Base-by-base conservation (phyloP, 2,329 filamentous ascomycete species). In the Exophiala dermatitidis region DNA sequence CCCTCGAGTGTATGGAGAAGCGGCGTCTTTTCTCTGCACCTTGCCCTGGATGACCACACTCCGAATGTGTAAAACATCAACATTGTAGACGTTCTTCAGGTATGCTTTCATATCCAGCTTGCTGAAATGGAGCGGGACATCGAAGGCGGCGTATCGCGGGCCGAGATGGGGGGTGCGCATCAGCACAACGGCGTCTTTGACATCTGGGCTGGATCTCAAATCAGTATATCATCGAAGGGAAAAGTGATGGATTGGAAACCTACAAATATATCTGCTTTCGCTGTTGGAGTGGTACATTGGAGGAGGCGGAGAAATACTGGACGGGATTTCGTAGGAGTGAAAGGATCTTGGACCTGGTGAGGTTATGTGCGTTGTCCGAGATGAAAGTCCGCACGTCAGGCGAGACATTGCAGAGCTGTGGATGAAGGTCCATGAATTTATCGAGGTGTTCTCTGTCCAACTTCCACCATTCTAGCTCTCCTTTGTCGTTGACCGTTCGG, bases 61-160 rank as follows among this genome's bases (percentile, higher is more conserved):
- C 57, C 91, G 86, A 58, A 97, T 83, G 61, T 77, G 77, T 48
- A 81, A 74, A 50, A 85, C 81, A 60, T 84, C 79, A 57, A 97
- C 84, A 56, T 80, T 78, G 77, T 98, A 98, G 41, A 81, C 80
- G 70, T 95, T 84, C 74, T 82, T 87, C 58, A 98, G 84, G 75
- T 97, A 98, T 75, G 96, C 90, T 70, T 90, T 88, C 40, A 98
- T 75, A 70, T 98, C 93, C 71, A 97, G 85, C 74, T 98, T 98
- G 77, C 89, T 95, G 77, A 96, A 90, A 64, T 81, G 83, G 63
- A 97, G 79, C 7, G 93, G 93, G 32, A 96, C 91, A 65, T 85
- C 79, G 81, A 98, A 98, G 64, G 84, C 85, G 59, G 91, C 93
- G 69, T 88, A 89, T 69, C 83, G 85, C 19, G 90, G 83, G 5